Evolutionary conservation across 2,329 filamentous ascomycete genomes (phyloP).

Genomic region (Fusarium piperis): DNA sequence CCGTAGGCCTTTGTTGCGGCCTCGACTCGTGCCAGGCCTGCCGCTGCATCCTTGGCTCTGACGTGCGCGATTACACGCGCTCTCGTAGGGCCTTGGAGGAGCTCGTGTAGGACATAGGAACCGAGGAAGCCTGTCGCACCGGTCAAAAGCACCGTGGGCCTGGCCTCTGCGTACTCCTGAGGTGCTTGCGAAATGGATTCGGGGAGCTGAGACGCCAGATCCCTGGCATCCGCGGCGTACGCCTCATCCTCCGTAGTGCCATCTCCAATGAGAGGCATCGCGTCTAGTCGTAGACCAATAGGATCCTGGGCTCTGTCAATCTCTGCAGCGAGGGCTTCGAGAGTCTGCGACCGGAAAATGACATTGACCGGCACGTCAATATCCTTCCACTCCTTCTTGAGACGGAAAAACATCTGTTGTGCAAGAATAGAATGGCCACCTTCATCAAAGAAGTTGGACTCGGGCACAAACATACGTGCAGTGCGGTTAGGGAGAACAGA

Average conservation of each 20-base stretch:
- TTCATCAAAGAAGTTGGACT: constrained; percentile 48
- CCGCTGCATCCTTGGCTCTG: constrained; percentile 69
- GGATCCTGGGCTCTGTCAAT: constrained; percentile 34
- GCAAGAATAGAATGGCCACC: constrained; percentile 64
- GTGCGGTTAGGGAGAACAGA: neutral
- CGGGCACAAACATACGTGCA: constrained; percentile 25
- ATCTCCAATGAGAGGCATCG: constrained; percentile 7
- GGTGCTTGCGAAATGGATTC: constrained; percentile 22
- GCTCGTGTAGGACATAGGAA: constrained; percentile 78
- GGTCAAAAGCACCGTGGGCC: constrained; percentile 67
- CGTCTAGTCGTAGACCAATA: constrained; percentile 24
- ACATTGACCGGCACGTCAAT: constrained; percentile 36
- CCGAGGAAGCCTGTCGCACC: constrained; percentile 82
- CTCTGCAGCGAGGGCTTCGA: constrained; percentile 30
- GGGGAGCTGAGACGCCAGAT: constrained; percentile 60
- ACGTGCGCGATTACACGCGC: constrained; percentile 76
- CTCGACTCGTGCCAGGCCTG: constrained; percentile 70
- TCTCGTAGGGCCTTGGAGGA: constrained; percentile 60
- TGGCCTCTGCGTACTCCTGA: constrained; percentile 31
- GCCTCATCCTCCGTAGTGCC: constrained; percentile 47
- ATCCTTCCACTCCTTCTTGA: constrained; percentile 32
- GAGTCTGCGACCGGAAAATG: constrained; percentile 36
- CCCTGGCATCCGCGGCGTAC: constrained; percentile 61
- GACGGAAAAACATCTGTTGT: constrained; percentile 74
- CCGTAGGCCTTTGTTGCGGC: constrained; percentile 78